Percentiles rank a stretch among this genome's conserved stretches.
Conservation (phyloP, 352 stramenopile species). For the Globisporangium spiculum region DNA sequence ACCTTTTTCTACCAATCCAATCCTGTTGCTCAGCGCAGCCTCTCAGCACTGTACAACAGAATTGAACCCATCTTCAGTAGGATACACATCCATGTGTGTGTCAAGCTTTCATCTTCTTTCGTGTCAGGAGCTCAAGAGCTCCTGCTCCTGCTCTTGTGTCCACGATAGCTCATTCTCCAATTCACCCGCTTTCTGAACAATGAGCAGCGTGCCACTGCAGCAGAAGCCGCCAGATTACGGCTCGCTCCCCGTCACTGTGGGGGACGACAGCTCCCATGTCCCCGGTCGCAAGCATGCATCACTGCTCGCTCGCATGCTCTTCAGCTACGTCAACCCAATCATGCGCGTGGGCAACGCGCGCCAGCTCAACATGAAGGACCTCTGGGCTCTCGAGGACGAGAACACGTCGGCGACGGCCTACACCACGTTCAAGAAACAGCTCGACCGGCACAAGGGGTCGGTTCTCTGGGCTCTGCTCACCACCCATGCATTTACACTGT, state of each 20-base stretch:
- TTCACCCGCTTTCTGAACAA: neutral
- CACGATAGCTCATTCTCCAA: neutral
- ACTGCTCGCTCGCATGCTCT: slow-evolving; percentile 27
- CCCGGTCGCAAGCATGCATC: slow-evolving; percentile 7
- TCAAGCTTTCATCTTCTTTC: neutral
- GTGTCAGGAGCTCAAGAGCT: neutral
- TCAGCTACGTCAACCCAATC: slow-evolving; percentile 43
- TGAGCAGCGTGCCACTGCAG: neutral
- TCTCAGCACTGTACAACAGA: no score
- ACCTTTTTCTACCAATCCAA: no score
- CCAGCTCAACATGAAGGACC: slow-evolving; percentile 37
- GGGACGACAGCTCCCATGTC: neutral
- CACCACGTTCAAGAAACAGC: neutral
- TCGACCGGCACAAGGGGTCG: neutral
- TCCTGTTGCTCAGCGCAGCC: no score
- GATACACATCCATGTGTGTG: neutral
- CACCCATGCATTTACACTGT: neutral
- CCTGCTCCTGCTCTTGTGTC: no score
- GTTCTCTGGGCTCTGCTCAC: neutral
- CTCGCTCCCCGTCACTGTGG: neutral
- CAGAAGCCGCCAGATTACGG: neutral
- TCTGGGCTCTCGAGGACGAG: slow-evolving; percentile 29
- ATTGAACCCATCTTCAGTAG: neutral
- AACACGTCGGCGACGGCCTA: neutral
- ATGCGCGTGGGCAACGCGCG: slow-evolving; percentile 34